These are phyloP conservation scores for Solioccasus polychromus DNA, from an alignment of 768 basidiomycete species.

Conservation along the genomic window DNA sequence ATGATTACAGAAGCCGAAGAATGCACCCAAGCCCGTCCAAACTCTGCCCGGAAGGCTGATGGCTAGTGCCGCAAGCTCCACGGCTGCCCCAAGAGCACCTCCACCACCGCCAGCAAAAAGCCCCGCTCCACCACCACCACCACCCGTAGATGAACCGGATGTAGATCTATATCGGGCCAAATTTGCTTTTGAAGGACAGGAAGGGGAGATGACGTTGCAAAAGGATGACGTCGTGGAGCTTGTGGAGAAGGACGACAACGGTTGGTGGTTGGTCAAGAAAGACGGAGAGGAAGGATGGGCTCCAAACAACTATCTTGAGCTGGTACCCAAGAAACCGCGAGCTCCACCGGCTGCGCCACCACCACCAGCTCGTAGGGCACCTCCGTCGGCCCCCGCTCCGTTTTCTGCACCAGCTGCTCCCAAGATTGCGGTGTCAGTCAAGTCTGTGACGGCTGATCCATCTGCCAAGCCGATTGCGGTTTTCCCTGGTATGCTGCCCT, in stretches of 20 bases:
- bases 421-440: constrained; percentile 32
- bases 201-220: constrained; percentile 83
- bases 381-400: constrained; percentile 42
- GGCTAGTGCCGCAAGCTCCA: constrained; percentile 22
- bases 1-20: constrained; percentile 43
- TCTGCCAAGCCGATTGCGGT: constrained; percentile 79
- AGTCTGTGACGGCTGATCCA: constrained; percentile 52
- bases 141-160: constrained; percentile 61
- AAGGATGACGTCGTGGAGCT: constrained; percentile 94
- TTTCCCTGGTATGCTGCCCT: constrained; percentile 69
- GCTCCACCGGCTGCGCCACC: constrained; percentile 68
- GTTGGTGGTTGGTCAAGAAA: constrained; percentile 97
- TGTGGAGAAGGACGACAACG: constrained; percentile 89
- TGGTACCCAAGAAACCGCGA: constrained; percentile 64
- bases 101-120: constrained; percentile 41
- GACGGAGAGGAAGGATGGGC: constrained; percentile 87
- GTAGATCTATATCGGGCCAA: constrained; percentile 81
- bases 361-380: constrained; percentile 51
- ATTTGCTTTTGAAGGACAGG: constrained; percentile 90
- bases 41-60: constrained; percentile 61
- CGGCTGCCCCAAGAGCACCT: constrained; percentile 26
- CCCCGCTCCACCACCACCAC: constrained; percentile 52
- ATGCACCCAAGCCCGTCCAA: constrained; percentile 37
- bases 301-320: constrained; percentile 89
- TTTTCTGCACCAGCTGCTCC: constrained; percentile 34